Base-by-base conservation (phyloP, 2,329 filamentous ascomycete species). In the Botrytis pseudocinerea region DNA sequence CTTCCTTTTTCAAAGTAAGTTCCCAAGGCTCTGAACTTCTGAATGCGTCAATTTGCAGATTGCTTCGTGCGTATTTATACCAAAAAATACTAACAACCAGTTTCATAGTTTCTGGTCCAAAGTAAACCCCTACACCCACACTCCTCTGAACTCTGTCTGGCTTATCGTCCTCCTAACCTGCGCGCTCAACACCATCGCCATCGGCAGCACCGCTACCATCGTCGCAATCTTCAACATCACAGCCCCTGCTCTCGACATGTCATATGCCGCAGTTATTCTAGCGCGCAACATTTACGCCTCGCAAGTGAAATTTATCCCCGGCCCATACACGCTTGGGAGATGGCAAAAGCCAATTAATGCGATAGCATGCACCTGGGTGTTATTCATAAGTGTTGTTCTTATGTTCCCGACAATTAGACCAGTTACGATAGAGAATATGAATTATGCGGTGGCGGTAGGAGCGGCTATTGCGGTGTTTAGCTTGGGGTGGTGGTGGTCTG, bases 131-230 rank as follows among this genome's bases (percentile, higher is more conserved):
- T 77, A 81, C 66, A 91, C 89, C 0, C 82, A 86, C 22, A 91
- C 89, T 0, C 89, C 89, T 0, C 83, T 91, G 71, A 87, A 90
- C 74, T 86, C 88, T 2, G 89, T 91, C 71, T 91, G 89, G 89
- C 86, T 90, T 66, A 87, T 90, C 62, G 88, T 90, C 2, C 77
- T 85, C 74, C 89, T 89, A 80, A 89, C 87, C 79, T 82, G 79
- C 76, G 83, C 81, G 69, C 82, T 88, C 38, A 85, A 86, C 75
- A 81, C 86, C 60, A 87, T 88, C 74, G 86, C 84, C 3, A 84
- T 88, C 61, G 86, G 86, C 60, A 84, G 82, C 62, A 84, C 83
- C 6, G 79, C 85, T 69, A 87, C 86, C 9, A 87, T 87, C 75
- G 83, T 84, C 0, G 84, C 85, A 1, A 87, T 87, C 69, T 87